Base-by-base conservation (phyloP, 1,284 basidiomycete genomes). In the Trichosporon sp. region DNA sequence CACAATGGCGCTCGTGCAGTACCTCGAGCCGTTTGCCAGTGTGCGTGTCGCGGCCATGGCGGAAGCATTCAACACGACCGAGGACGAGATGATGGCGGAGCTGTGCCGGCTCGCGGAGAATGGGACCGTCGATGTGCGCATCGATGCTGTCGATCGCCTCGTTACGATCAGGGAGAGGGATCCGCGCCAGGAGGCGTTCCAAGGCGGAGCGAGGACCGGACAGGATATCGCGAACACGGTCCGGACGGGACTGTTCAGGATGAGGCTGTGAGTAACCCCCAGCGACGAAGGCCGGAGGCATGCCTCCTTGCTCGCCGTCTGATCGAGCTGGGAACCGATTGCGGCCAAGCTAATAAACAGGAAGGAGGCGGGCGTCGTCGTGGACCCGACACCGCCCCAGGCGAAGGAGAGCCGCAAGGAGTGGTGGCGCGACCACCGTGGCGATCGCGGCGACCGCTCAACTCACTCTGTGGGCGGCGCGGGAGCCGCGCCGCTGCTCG, bases 121-220 rank as follows among this genome's bases (percentile, higher is more conserved):
- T 0, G 74, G 76, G 10, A 69, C 70, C 35, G 77, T 83, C 35
- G 68, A 72, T 12, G 80, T 77, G n/a, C 76, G 74, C 65, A 76
- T 83, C 21, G 81, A 83, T 70, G 75, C 81, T 19, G 80, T 83
- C 19, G 81, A 81, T 35, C 64, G 79, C 76, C 74, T 83, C 0
- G 70, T 83, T 10, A 54, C 65, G 4, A 72, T 81, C 56, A 68
- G 71, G 10, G 66, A 66, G 1, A 51, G 70, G 6, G 78, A 82
- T 70, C 68, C 73, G 19, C 72, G 81, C 43, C 71, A 63, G 4
- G 75, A 76, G 14, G 75, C 78, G 67, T 81, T 78, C 69, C 63
- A 63, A 3, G 51, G 71, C 8, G 79, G 78, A 0, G 32, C 79
- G 10, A 65, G 68, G 32, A 73, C 71, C 0, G 79, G 80, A 4